Percentiles rank a stretch among this genome's conserved stretches.
These are phyloP conservation scores for Fusarium ramigenum DNA, from an alignment of 2,329 filamentous ascomycete genomes.

Conservation along the genomic window DNA sequence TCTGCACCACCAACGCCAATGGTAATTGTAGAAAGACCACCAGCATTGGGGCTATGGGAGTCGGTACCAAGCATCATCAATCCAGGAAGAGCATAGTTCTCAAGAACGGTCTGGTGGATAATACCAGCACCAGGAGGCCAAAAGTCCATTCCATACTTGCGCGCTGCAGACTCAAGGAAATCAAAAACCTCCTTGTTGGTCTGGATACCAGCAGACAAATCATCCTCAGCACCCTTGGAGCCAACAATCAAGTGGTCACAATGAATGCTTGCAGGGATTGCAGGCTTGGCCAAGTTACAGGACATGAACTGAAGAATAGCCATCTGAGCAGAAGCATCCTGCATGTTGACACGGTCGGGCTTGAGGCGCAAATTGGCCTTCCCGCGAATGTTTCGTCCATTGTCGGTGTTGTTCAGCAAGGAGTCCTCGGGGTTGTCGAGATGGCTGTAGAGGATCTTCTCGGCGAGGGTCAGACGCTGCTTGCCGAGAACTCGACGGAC, in stretches of 20 bases:
- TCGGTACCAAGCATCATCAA: slow-evolving; percentile 99
- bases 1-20: slow-evolving; percentile 98
- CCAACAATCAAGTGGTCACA: slow-evolving; percentile 99
- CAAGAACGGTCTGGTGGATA: slow-evolving; percentile 96
- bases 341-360: slow-evolving; percentile 97
- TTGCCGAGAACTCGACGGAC: slow-evolving; percentile 77
- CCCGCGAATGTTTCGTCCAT: slow-evolving; percentile 85
- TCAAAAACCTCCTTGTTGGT: slow-evolving; percentile 98
- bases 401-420: slow-evolving; percentile 81
- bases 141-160: slow-evolving; percentile 93
- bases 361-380: slow-evolving; percentile 95
- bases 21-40: slow-evolving; percentile 89
- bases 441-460: slow-evolving; percentile 99
- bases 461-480: slow-evolving; percentile 82
- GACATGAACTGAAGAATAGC: slow-evolving; percentile 98
- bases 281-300: slow-evolving; percentile 87
- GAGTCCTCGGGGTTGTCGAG: slow-evolving; percentile 90
- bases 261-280: slow-evolving; percentile 96
- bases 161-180: slow-evolving; percentile 91
- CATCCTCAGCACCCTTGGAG: slow-evolving; percentile 85
- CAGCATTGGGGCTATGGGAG: slow-evolving; percentile 97
- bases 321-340: slow-evolving; percentile 99
- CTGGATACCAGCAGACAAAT: slow-evolving; percentile 84
- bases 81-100: slow-evolving; percentile 97
- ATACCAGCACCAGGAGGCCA: slow-evolving; percentile 95